Evolutionary conservation across 768 basidiomycete genomes (phyloP).

Genomic region (Obba rivulosa): DNA sequence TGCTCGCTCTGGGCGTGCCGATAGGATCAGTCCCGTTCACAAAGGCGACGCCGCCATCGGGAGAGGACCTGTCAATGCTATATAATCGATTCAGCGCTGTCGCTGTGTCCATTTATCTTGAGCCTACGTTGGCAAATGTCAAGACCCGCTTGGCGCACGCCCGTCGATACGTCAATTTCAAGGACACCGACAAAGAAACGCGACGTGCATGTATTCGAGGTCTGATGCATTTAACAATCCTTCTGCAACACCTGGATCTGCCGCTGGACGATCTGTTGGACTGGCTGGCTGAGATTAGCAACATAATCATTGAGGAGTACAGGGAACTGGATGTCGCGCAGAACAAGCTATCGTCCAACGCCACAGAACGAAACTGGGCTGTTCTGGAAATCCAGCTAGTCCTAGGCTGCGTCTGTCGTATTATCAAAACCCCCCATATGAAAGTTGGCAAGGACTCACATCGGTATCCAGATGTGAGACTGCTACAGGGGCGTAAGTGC

Average conservation of each 20-base stretch:
- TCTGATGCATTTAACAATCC: slow-evolving; percentile 61
- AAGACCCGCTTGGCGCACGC: slow-evolving; percentile 58
- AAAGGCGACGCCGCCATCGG: slow-evolving; percentile 42
- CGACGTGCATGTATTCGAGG: slow-evolving; percentile 73
- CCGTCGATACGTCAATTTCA: slow-evolving; percentile 62
- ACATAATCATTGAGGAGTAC: slow-evolving; percentile 51
- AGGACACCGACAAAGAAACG: slow-evolving; percentile 55
- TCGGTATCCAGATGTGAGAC: slow-evolving; percentile 57
- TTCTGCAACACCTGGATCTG: slow-evolving; percentile 50
- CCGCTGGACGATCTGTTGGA: slow-evolving; percentile 46
- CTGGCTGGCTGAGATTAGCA: slow-evolving; percentile 64
- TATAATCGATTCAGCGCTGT: slow-evolving; percentile 78
- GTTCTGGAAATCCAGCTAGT: slow-evolving; percentile 44
- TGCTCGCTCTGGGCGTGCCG: slow-evolving; percentile 69
- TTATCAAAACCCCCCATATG: slow-evolving; percentile 38
- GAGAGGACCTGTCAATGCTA: slow-evolving; percentile 63
- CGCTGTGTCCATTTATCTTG: slow-evolving; percentile 65
- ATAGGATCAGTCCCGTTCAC: slow-evolving; percentile 65
- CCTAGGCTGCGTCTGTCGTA: slow-evolving; percentile 50
- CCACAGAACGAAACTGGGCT: slow-evolving; percentile 16
- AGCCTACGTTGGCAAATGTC: slow-evolving; percentile 42
- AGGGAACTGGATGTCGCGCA: slow-evolving; percentile 22
- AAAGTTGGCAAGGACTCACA: slow-evolving; percentile 28
- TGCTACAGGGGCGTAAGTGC: slow-evolving; percentile 49
- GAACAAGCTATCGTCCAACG: slow-evolving; percentile 6